Conservation (phyloP, 805 yeast species). For the Jamesozyma spencerorum region DNA sequence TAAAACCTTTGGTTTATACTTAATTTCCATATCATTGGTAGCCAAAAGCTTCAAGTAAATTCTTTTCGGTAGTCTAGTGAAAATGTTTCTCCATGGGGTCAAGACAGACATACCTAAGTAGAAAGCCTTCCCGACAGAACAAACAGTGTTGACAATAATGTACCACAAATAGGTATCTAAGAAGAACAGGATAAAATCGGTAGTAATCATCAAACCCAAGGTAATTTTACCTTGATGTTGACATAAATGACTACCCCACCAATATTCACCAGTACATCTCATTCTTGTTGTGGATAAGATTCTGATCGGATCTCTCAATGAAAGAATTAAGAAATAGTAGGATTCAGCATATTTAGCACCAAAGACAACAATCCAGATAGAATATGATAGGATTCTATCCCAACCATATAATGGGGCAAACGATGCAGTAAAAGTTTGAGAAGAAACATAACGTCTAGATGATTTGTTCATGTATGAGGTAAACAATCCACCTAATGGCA, state of each 20-base stretch:
- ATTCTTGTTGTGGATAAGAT: conserved; percentile 70
- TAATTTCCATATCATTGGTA: conserved; percentile 97
- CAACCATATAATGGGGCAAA: conserved; percentile 71
- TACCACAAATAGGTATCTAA: conserved; percentile 99
- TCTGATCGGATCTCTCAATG: conserved; percentile 91
- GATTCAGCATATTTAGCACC: conserved; percentile 85
- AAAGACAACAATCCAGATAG: conserved; percentile 82
- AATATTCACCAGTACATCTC: conserved; percentile 93
- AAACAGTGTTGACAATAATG: conserved; percentile 85
- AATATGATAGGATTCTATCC: conserved; percentile 91
- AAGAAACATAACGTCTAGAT: conserved; percentile 81
- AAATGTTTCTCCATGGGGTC: conserved; percentile 99
- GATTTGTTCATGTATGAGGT: conserved; percentile 86
- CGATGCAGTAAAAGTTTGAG: conserved; percentile 92
- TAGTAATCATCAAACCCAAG: conserved; percentile 83
- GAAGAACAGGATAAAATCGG: conserved; percentile 91
- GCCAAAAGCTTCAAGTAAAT: conserved; percentile 94
- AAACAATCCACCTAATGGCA: conserved; percentile 95
- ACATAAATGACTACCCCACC: conserved; percentile 72
- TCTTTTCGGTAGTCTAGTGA: conserved; percentile 96
- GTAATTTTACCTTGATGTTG: conserved; percentile 79
- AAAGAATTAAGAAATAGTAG: conserved; percentile 79
- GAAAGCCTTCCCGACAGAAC: conserved; percentile 94
- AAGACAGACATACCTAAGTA: conserved; percentile 96
- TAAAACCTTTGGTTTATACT: conserved; percentile 95